Evolutionary conservation across 495 filamentous ascomycete species (phyloP), one percentile per base, ranked within the genome.

Genomic region (Chaetomium tenue): DNA sequence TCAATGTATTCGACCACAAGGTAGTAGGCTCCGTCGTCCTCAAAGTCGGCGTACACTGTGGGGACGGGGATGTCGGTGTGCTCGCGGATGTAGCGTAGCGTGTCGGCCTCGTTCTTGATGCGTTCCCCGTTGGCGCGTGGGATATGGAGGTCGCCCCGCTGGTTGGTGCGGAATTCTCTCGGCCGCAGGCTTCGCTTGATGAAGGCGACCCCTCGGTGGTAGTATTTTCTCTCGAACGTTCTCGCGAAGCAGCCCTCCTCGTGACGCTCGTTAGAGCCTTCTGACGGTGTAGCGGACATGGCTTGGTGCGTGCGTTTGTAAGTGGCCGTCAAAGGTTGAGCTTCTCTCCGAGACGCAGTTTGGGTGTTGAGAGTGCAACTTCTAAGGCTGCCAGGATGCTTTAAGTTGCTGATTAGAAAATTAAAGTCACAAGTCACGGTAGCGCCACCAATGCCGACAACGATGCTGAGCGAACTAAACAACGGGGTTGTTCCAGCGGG

Each of bases 21-120:
- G n/a, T 39, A 61, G 58, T 25, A n/a, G 22, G 58, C 64, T 1
- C 51, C 64, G 54, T 67, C 48, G 50, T 67, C 54, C 63, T 64
- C 63, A 48, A 59, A 64, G 20, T 13, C 22, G 46, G 30, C 16
- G 28, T 53, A 52, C 26, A 64, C 16, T 16, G 13, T 23, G 46
- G 63, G 63, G 9, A 64, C 23, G 13, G 63, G 55, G 55, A 59
- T 64, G 23, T 59, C 33, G 22, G 63, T 64, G 18, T 30, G 22
- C 8, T 52, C 5, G 54, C 46, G 30, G 16, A 64, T 26, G 22
- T 30, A 59, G 15, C 23, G 16, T 2, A 53, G 33, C 12, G 3
- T n/a, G 13, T 25, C 55, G 2, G 20, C 63, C 15, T 64, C 55
- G 55, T 51, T 64, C 13, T 12, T 20, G 42, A 63, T 11, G 30